Evolutionary conservation across 2,329 filamentous ascomycete species (phyloP).

Genomic region (Monosporascus ibericus): DNA sequence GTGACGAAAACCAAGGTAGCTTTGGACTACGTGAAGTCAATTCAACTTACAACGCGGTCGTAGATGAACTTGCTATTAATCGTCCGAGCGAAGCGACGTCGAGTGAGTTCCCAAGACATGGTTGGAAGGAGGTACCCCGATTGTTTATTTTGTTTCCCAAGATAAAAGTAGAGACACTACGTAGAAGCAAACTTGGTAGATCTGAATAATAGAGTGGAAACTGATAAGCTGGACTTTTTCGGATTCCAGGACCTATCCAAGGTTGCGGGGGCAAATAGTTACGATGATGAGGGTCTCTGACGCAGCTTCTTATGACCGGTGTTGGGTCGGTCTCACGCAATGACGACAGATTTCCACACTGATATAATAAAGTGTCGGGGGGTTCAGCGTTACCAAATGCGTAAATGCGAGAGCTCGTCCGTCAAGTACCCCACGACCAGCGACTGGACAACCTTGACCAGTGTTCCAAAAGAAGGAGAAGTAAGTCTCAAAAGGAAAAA

Average conservation of each 20-base stretch:
- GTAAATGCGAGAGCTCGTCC: neutral
- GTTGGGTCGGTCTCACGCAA: neutral
- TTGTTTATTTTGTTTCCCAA: neutral
- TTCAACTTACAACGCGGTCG: constrained; percentile 61
- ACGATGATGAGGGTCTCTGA: neutral
- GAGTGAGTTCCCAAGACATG: constrained; percentile 54
- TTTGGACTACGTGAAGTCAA: neutral
- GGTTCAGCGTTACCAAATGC: neutral
- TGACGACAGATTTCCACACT: neutral
- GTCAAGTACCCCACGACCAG: too few relatives aligned
- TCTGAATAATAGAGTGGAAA: neutral
- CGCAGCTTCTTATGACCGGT: neutral
- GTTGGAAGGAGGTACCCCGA: constrained; percentile 12
- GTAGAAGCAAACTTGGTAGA: neutral
- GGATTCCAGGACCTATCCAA: neutral
- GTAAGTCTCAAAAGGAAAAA: too few relatives aligned
- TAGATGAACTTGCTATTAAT: constrained; percentile 69
- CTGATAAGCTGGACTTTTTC: neutral
- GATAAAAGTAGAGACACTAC: neutral
- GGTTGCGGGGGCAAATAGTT: neutral
- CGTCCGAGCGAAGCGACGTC: constrained; percentile 56
- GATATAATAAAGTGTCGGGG: neutral
- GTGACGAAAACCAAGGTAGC: neutral
- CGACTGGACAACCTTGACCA: too few relatives aligned
- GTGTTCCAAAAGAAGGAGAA: too few relatives aligned